Percentiles rank a stretch among this genome's conserved stretches.
These are phyloP conservation scores for Lycium barbarum DNA, from an alignment of 257 asterid species.

Conservation along the genomic window DNA sequence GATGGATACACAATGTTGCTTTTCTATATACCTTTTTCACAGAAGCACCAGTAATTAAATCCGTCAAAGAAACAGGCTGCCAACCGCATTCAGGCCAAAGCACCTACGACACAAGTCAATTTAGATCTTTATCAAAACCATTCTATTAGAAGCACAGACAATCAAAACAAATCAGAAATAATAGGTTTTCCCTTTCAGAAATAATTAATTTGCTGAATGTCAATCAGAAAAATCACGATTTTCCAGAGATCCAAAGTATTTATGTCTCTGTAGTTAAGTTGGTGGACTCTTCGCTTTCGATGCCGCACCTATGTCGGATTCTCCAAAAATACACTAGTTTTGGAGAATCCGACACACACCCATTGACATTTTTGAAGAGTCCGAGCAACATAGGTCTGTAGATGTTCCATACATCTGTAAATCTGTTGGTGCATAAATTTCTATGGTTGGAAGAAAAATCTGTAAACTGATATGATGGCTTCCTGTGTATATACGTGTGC, in stretches of 20 bases:
- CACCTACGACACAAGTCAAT: constrained; percentile 54
- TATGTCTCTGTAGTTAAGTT: not conserved
- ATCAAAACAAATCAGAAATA: not conserved
- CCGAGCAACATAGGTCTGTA: not conserved
- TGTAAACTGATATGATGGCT: not conserved
- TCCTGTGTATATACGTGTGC: not conserved
- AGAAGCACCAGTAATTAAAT: constrained; percentile 84
- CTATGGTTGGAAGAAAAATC: not conserved
- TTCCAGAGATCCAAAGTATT: not conserved
- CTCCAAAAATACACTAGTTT: no score
- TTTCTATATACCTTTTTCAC: constrained; percentile 92
- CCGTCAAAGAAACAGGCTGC: constrained; percentile 99
- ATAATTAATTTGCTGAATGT: constrained; percentile 10
- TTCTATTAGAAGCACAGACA: constrained; percentile 4
- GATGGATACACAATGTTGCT: constrained; percentile 98
- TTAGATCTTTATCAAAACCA: constrained; percentile 21
- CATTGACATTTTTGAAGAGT: no score
- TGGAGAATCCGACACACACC: no score
- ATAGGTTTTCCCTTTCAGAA: not conserved
- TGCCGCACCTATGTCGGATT: no score
- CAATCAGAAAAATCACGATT: not conserved
- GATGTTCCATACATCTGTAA: not conserved
- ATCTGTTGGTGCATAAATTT: constrained; percentile 6
- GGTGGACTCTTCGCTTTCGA: no score
- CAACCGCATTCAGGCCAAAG: constrained; percentile 99